Base-by-base conservation (phyloP, 495 filamentous ascomycete species). In the Hamigera avellanea region DNA sequence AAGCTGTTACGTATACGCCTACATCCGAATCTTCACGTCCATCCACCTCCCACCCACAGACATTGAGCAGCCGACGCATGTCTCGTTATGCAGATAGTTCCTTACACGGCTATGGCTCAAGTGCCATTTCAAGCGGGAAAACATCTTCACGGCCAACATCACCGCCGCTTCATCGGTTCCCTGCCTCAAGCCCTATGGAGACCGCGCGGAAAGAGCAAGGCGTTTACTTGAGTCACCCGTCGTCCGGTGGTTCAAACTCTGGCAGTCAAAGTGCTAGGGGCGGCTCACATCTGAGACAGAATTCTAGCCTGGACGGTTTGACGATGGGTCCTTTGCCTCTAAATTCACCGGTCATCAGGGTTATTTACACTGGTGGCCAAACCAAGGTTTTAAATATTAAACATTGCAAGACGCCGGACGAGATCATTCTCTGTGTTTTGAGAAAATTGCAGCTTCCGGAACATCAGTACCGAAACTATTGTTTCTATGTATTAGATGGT, bases 351-450 rank as follows among this genome's bases (percentile, higher is more conserved):
- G 74, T 93, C 33, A 91, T 95, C 41, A 75, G 86, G 27, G 83
- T 96, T 26, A 95, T 96, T 48, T 93, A 88, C 41, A 83, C 79
- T 18, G 85, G 81, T 29, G 82, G 86, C n/a, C 78, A 82, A 39
- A 93, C 86, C 19, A 87, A 88, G 54, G 86, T 94, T 6, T 73
- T 96, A 37, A 83, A 86, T 52, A 80, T 96, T 33, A 80, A 83
- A 36, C 83, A 80, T 43, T 95, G 85, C 69, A 85, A 79, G 49
- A 93, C 81, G 1, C 76, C 83, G 21, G 91, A 96, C 43, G 86
- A 95, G 38, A 80, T 99, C 35, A 83, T 95, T 57, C 66, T 83
- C 17, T 78, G 77, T 39, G 89, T 89, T 2, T 58, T 95, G 15
- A 79, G 76, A 44, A 96, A 96, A 51, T 80, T 93, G 10, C 67